Conservation (phyloP, 495 filamentous ascomycete genomes). For the Astrothelium macrocarpum region DNA sequence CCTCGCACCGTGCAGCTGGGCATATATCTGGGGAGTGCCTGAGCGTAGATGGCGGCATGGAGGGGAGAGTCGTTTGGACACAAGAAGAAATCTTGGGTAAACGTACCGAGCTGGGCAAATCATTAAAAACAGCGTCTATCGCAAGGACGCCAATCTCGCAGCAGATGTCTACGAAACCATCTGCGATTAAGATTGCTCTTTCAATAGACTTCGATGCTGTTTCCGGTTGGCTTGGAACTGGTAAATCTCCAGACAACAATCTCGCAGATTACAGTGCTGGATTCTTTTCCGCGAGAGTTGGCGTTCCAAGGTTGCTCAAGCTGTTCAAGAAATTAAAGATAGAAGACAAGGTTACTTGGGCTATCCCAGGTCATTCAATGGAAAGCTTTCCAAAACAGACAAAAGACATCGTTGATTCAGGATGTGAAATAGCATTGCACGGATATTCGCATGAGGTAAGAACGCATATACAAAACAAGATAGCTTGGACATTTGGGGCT, state of each 20-base stretch:
- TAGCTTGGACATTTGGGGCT: too few relatives aligned
- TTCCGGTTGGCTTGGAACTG: conserved; percentile 51
- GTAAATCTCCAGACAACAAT: conserved; percentile 39
- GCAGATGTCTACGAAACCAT: conserved; percentile 21
- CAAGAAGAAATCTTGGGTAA: conserved; percentile 30
- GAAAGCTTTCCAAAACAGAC: conserved; percentile 51
- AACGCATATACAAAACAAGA: neutral
- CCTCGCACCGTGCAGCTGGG: conserved; percentile 43
- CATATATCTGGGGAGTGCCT: conserved; percentile 48
- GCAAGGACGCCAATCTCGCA: conserved; percentile 20
- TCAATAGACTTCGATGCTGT: conserved; percentile 54
- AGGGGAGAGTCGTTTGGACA: conserved; percentile 41
- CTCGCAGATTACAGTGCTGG: conserved; percentile 48
- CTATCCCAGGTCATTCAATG: conserved; percentile 53
- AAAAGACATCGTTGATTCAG: conserved; percentile 43
- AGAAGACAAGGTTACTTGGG: conserved; percentile 49
- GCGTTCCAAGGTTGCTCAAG: conserved; percentile 49
- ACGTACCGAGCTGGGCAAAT: neutral
- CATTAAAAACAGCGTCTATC: conserved; percentile 2
- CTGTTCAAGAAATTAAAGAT: conserved; percentile 47
- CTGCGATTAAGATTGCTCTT: conserved; percentile 42
- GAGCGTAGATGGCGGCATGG: conserved; percentile 43
- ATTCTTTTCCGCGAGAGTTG: conserved; percentile 50
- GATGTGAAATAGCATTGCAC: conserved; percentile 51
- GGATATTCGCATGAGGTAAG: conserved; percentile 48